A percentile compares a stretch with the other conserved stretches of the same genome.
Conservation (phyloP, 495 filamentous ascomycete genomes). For the Chaetomium tenue region DNA sequence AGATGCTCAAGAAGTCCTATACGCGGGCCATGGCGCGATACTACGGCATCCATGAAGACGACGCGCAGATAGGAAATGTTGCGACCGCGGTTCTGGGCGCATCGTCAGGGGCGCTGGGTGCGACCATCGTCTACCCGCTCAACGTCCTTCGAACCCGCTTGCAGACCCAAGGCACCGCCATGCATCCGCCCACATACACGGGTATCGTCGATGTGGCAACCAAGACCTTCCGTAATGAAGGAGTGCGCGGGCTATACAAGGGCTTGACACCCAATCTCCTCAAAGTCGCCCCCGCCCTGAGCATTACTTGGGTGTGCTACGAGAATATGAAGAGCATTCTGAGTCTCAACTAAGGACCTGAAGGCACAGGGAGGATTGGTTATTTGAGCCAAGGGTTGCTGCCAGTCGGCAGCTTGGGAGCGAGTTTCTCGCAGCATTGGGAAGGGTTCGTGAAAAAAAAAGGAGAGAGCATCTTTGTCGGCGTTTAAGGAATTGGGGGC, state of each 20-base stretch:
- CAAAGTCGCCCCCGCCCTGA: slow-evolving; percentile 95
- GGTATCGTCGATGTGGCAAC: slow-evolving; percentile 82
- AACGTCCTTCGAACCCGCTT: slow-evolving; percentile 92
- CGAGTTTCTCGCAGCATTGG: slow-evolving; percentile 4
- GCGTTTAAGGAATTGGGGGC: slow-evolving; percentile 24
- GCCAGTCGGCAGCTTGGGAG: neutral
- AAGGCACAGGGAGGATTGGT: neutral
- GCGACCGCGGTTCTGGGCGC: slow-evolving; percentile 81
- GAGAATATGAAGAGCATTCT: slow-evolving; percentile 87
- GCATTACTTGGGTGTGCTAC: slow-evolving; percentile 96
- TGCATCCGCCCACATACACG: slow-evolving; percentile 87
- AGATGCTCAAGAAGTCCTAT: slow-evolving; percentile 78
- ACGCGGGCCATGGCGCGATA: slow-evolving; percentile 66
- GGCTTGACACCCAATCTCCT: slow-evolving; percentile 92
- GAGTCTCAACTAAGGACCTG: slow-evolving; percentile 50
- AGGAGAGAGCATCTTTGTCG: slow-evolving; percentile 26
- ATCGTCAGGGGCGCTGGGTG: slow-evolving; percentile 85
- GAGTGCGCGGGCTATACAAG: slow-evolving; percentile 84
- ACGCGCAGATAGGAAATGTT: slow-evolving; percentile 72
- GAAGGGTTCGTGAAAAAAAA: slow-evolving; percentile 4
- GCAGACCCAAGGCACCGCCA: slow-evolving; percentile 88
- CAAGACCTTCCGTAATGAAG: slow-evolving; percentile 80
- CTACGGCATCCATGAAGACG: slow-evolving; percentile 73
- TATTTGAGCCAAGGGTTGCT: neutral
- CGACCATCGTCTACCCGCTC: slow-evolving; percentile 89